A percentile compares a stretch with the other conserved stretches of the same genome.
These are phyloP conservation scores for Begonia fuchsioides DNA, from an alignment of 306 rosid genomes.

Conservation along the genomic window DNA sequence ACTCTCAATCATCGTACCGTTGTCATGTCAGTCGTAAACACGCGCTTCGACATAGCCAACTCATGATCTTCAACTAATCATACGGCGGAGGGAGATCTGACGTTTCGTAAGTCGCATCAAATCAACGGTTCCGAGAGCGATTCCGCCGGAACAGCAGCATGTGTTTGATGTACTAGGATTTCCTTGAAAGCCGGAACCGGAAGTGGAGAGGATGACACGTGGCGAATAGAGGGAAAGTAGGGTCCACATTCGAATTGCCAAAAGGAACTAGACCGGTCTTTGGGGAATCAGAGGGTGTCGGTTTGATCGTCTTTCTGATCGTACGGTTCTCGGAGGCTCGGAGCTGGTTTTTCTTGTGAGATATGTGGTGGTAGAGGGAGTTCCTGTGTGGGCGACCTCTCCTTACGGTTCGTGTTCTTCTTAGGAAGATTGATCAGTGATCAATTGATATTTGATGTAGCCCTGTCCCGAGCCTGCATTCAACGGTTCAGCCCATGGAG, in stretches of 20 bases:
- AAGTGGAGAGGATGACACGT: constrained; percentile 11
- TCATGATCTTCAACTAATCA: no score
- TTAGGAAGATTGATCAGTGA: no score
- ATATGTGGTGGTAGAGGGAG: neutral
- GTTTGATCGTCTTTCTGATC: constrained; percentile 14
- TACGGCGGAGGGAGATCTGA: no score
- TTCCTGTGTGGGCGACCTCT: neutral
- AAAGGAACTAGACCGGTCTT: constrained; percentile 84
- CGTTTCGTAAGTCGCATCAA: constrained; percentile 11
- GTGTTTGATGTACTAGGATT: no score
- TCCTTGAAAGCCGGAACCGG: no score
- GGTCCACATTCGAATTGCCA: constrained; percentile 44
- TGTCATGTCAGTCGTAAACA: constrained; percentile 36
- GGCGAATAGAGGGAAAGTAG: constrained; percentile 6
- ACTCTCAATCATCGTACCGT: constrained; percentile 77
- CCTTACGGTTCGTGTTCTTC: no score
- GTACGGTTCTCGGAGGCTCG: constrained; percentile 25
- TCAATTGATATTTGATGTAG: no score
- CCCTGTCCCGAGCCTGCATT: no score
- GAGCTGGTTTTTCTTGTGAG: no score
- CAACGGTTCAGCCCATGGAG: no score
- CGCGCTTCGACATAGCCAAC: constrained; percentile 25
- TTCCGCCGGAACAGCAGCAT: no score
- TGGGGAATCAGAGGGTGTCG: constrained; percentile 37
- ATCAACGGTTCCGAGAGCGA: no score